These are phyloP conservation scores for Talaromyces verruculosus DNA, from an alignment of 2,329 filamentous ascomycete species.

Conservation along the genomic window DNA sequence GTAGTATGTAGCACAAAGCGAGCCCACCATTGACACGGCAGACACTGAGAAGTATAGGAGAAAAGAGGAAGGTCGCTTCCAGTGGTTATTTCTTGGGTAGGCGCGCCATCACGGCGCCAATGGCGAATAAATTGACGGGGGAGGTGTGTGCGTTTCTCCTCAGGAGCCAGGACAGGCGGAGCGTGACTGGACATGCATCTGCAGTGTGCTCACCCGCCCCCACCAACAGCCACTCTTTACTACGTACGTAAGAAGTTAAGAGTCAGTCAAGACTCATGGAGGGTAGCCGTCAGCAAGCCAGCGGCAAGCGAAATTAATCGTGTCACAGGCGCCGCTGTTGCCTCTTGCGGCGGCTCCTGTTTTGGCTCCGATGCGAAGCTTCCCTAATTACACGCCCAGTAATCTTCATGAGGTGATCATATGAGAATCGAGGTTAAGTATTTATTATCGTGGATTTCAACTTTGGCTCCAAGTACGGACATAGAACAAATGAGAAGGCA, in stretches of 20 bases:
- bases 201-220: background rate
- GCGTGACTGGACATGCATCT: conserved; percentile 6
- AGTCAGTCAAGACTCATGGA: background rate
- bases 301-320: background rate
- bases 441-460: background rate
- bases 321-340: conserved; percentile 17
- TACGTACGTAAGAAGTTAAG: no score
- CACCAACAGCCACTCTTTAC: background rate
- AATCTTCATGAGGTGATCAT: no score
- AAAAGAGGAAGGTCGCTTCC: background rate
- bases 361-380: background rate
- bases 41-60: background rate
- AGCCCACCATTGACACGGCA: background rate
- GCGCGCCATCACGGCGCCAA: conserved; percentile 30
- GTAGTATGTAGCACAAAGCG: background rate
- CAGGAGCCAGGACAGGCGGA: background rate
- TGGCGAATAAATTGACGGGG: conserved; percentile 29
- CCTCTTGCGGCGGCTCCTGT: conserved; percentile 4
- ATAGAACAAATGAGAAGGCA: background rate
- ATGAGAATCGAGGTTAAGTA: background rate
- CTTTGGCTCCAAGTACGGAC: background rate
- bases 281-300: background rate
- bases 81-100: conserved; percentile 20
- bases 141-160: background rate
- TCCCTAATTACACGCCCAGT: background rate